These are phyloP conservation scores for Neurospora terricola DNA, from an alignment of 495 filamentous ascomycete genomes.

Conservation along the genomic window DNA sequence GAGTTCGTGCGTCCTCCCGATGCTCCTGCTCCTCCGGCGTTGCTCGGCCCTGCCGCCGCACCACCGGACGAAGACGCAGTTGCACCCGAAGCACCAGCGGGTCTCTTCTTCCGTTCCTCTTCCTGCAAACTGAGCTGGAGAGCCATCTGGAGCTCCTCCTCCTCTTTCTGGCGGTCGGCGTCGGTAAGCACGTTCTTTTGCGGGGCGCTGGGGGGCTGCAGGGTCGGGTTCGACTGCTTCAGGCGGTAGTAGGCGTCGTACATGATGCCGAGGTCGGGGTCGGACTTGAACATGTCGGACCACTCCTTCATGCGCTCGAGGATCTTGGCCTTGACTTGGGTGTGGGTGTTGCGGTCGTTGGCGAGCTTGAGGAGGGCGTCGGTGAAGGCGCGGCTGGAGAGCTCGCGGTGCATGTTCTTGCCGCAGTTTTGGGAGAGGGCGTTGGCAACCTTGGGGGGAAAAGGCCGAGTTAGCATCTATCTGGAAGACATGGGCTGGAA, in stretches of 20 bases:
- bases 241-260: conserved; percentile 86
- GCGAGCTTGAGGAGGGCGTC: conserved; percentile 87
- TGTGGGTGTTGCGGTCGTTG: conserved; percentile 88
- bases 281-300: conserved; percentile 84
- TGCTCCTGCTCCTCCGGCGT: background rate
- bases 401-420: conserved; percentile 79
- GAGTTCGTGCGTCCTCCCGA: conserved; percentile 13
- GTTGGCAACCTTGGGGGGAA: conserved; percentile 59
- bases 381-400: conserved; percentile 90
- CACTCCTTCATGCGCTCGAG: conserved; percentile 93
- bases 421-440: conserved; percentile 94
- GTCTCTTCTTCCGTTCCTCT: conserved; percentile 44
- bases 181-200: conserved; percentile 86
- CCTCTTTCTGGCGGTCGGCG: conserved; percentile 84
- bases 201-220: conserved; percentile 87
- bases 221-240: conserved; percentile 75
- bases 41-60: background rate
- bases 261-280: conserved; percentile 95
- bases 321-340: conserved; percentile 94
- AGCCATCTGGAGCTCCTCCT: conserved; percentile 96
- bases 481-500: background rate
- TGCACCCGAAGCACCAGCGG: conserved; percentile 19
- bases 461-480: background rate
- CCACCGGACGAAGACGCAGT: background rate
- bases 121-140: conserved; percentile 87